Conservation (phyloP, 139 green algal genomes). For the Chlorella sp. region DNA sequence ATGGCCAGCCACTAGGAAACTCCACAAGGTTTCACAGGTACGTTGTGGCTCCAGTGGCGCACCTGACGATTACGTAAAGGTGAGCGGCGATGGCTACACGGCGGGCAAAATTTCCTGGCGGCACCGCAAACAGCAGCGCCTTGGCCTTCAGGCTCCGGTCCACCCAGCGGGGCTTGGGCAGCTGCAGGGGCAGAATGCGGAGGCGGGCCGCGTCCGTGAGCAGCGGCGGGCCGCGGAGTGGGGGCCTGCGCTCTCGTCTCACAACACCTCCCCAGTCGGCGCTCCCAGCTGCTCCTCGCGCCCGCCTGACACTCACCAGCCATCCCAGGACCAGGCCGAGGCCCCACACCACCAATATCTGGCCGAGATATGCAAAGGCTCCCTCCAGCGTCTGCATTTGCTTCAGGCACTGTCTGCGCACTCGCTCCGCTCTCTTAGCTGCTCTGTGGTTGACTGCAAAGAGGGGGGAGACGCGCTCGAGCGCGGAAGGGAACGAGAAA, state of each 20-base stretch:
- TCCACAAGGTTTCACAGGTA: no score
- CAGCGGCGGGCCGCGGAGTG: no score
- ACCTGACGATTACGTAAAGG: slow-evolving; percentile 25
- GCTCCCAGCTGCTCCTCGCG: background rate
- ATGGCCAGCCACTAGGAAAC: no score
- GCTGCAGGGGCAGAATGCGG: slow-evolving; percentile 38
- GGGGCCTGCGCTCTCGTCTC: background rate
- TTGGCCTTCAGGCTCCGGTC: slow-evolving; percentile 4
- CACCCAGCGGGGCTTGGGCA: slow-evolving; percentile 57
- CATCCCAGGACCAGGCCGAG: slow-evolving; percentile 40
- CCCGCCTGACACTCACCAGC: slow-evolving; percentile 27
- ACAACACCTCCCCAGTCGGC: background rate
- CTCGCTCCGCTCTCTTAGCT: no score
- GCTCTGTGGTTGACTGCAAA: no score
- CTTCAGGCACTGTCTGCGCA: no score
- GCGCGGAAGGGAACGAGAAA: no score
- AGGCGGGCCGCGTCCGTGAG: background rate
- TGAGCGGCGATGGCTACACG: slow-evolving; percentile 32
- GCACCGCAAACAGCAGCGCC: slow-evolving; percentile 20
- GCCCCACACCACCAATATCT: slow-evolving; percentile 30
- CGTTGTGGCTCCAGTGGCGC: background rate
- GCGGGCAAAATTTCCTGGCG: slow-evolving; percentile 30
- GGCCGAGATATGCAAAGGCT: background rate
- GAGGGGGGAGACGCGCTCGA: no score
- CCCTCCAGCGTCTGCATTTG: no score